Evolutionary conservation across 805 yeast genomes (phyloP), one percentile per base, ranked within the genome.

Genomic region (Clavispora carvajalis): DNA sequence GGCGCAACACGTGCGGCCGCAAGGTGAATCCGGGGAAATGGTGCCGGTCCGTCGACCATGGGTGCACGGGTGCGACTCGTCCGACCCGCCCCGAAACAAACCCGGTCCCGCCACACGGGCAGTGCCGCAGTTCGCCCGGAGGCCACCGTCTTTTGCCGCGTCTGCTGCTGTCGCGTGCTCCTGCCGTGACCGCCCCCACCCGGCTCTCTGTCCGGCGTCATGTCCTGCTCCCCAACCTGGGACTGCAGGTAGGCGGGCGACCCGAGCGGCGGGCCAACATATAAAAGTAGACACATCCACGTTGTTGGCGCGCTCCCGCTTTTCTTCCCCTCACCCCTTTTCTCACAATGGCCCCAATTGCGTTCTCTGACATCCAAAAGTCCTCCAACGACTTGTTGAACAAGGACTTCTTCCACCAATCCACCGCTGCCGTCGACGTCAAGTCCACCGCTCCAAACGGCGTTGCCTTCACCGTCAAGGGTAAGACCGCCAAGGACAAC

Each of bases 391-490:
- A 83, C 71, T 79, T 93, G 58, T 79, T 93, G 64, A 76, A 78
- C 73, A 83, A 74, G 70, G 99, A 93, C 72, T 93, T 89, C 81
- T 93, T 76, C 83, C 98, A 93, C 76, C 72, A 77, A 54, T 71
- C 91, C 51, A 86, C 93, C 49, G 93, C 93, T 53, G 71, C 93
- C 44, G 77, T 93, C 53, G 96, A 87, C 62, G 80, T 91, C 59
- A 85, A 86, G 76, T 84, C 98, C 54, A 78, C 77, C 52, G 96
- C 99, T 57, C 95, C 96, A 65, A 91, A 89, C 67, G 97, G 97
- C 58, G 97, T 91, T 44, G 77, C 88, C 46, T 93, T 93, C 80
- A 78, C 93, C 59, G 86, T 88, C 62, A 88, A 87, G 76, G 96
- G 96, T 65, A 89, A 88, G 74, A 76, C 82, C 58, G 77, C 80